Conservation (phyloP, 192 early-diverging fungal genomes). For the Thoreauomyces humboldtii region DNA sequence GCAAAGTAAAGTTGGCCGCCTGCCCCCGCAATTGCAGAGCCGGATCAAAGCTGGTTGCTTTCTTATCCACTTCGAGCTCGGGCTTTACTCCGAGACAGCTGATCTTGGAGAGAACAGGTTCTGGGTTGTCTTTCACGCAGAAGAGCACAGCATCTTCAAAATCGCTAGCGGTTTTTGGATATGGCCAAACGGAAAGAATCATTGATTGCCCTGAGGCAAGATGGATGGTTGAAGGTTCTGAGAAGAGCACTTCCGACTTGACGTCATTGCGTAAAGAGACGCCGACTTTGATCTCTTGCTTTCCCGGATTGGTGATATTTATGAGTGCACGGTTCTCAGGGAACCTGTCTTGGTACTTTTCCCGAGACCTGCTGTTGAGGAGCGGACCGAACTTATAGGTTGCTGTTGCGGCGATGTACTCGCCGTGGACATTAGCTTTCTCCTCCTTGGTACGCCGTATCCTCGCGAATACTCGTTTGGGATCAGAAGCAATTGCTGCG, state of each 20-base stretch:
- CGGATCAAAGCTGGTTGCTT: conserved; percentile 55
- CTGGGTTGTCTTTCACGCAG: conserved; percentile 67
- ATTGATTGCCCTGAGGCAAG: conserved; percentile 45
- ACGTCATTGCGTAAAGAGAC: conserved; percentile 50
- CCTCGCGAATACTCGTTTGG: conserved; percentile 50
- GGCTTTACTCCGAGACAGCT: conserved; percentile 59
- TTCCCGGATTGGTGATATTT: conserved; percentile 47
- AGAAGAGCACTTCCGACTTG: conserved; percentile 58
- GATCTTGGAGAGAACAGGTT: conserved; percentile 56
- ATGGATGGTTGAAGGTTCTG: conserved; percentile 53
- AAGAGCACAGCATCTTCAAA: conserved; percentile 55
- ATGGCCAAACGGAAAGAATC: conserved; percentile 48
- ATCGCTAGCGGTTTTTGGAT: conserved; percentile 42
- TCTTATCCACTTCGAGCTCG: conserved; percentile 62
- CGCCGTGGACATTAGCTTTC: conserved; percentile 48
- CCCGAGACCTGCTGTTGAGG: conserved; percentile 54
- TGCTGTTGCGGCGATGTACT: conserved; percentile 39
- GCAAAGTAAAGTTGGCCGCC: no score
- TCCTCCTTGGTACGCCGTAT: conserved; percentile 50
- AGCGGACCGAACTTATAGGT: conserved; percentile 62
- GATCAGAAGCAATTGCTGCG: conserved; percentile 42
- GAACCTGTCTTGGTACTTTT: conserved; percentile 60
- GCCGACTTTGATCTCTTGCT: conserved; percentile 45
- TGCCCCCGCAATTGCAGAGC: no score
- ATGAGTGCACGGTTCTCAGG: conserved; percentile 54